Base-by-base conservation (phyloP, 2,329 filamentous ascomycete genomes). In the Fusarium continuum region DNA sequence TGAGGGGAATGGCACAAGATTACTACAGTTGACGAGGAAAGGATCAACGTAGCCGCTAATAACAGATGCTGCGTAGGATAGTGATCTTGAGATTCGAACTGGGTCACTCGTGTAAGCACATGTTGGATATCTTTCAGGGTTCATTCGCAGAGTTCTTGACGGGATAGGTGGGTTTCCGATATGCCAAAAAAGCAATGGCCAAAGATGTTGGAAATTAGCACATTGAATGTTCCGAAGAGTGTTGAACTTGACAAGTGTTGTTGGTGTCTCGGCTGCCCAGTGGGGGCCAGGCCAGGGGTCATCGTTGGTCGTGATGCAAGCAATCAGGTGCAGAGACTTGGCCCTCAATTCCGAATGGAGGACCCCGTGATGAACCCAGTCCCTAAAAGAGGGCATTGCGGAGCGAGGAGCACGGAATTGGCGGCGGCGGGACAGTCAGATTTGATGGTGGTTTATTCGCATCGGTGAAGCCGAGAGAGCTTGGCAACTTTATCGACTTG, bases 391-490 rank as follows among this genome's bases (percentile, higher is more conserved):
- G 48, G 59, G 53, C 52, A 55, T 47, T 34, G 53, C 52, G 59
- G 54, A 69, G 53, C 44, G 55, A 50, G 53, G 60, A 47, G 25
- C 45, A 70, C 50, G 54, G 51, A 59, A 53, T 53, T 61, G 58
- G 57, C 47, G 53, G 52, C 55, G 47, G 50, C 50, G 52, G 47
- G 54, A 53, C 41, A 53, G 57, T 61, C 52, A 60, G 60, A 68
- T 55, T 58, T 63, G 58, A 51, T 47, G 57, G 55, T 36, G 58
- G 55, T 60, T 53, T 64, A 67, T 52, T 64, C 44, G 43, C 58
- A 69, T 70, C 68, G 68, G 68, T 61, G 64, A 70, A 55, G 58
- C 68, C 68, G 68, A 70, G 47, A 49, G 54, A 64, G 46, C 66
- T 70, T 62, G 64, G 50, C 51, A 70, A 70, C 68, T 69, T 59